phyloP scores from a whole-genome alignment of 2,329 filamentous ascomycete species.

The Neofusicoccum parvum region DNA sequence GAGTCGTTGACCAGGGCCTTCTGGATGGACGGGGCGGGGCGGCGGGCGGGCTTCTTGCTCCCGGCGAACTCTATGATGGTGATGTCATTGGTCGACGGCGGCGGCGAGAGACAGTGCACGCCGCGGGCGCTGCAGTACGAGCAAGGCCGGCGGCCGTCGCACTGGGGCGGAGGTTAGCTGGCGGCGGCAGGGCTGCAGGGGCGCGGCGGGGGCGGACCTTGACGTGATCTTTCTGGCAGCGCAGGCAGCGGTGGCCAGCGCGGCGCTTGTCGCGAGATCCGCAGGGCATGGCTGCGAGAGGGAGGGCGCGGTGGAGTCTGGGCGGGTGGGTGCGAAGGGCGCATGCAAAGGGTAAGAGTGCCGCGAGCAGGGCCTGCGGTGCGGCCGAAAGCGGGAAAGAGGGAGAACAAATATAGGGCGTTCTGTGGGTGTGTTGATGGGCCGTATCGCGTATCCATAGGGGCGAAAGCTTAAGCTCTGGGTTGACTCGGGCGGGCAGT shows the following conservation, averaged over 20 bases:
- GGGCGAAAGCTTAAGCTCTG: constrained; percentile 30
- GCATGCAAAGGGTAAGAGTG: neutral
- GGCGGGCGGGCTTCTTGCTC: constrained; percentile 3
- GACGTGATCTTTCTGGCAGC: constrained; percentile 21
- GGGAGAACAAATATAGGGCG: neutral
- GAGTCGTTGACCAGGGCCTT: constrained; percentile 11
- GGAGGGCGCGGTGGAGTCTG: neutral
- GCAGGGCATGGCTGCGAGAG: constrained; percentile 13
- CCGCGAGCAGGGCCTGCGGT: neutral
- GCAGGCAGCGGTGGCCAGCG: constrained; percentile 16
- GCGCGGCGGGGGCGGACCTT: constrained; percentile 8
- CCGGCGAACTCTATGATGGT: constrained; percentile 6
- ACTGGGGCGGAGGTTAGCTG: constrained; percentile 2
- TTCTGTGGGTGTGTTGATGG: neutral
- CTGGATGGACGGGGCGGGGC: neutral
- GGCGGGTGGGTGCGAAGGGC: neutral
- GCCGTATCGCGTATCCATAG: constrained; percentile 2
- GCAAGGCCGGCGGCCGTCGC: constrained; percentile 18
- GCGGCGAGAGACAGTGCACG: constrained; percentile 9
- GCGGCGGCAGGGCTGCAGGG: neutral
- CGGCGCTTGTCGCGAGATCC: constrained; percentile 19
- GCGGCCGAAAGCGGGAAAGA: constrained; percentile 1
- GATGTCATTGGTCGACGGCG: constrained; percentile 2
- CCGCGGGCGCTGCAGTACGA: constrained; percentile 18
- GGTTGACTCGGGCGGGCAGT: neutral